Percentiles rank a stretch among this genome's conserved stretches.
Evolutionary conservation across 805 yeast genomes (phyloP).

Genomic region (Cephaloascus fragrans): DNA sequence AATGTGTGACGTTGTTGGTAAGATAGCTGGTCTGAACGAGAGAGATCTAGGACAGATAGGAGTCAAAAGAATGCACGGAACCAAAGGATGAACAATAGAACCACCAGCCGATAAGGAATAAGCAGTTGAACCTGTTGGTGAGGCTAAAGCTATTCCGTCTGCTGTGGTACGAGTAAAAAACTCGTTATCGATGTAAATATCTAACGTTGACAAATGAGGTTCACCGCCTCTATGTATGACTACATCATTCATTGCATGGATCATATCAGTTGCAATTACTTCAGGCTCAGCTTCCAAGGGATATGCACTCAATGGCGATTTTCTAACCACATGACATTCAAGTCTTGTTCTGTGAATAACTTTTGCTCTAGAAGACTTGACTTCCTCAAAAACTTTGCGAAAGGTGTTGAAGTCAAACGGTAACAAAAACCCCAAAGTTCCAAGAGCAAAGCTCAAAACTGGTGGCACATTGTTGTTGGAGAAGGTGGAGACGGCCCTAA

Average conservation of each 20-base stretch:
- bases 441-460: constrained; percentile 77
- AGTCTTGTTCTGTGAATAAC: constrained; percentile 72
- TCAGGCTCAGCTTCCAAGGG: constrained; percentile 1
- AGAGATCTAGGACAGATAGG: constrained; percentile 90
- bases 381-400: constrained; percentile 49
- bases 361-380: constrained; percentile 57
- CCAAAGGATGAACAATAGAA: constrained; percentile 82
- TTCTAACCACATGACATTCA: constrained; percentile 54
- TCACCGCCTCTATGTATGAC: constrained; percentile 81
- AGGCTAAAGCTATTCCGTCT: constrained; percentile 77
- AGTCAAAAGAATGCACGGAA: constrained; percentile 71
- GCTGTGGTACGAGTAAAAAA: constrained; percentile 85
- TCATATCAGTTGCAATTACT: constrained; percentile 14
- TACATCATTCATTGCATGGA: constrained; percentile 89
- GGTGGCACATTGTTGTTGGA: constrained; percentile 75
- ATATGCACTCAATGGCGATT: constrained; percentile 1
- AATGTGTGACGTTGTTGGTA: constrained; percentile 73
- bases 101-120: constrained; percentile 89
- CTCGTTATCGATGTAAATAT: constrained; percentile 77
- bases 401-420: constrained; percentile 75
- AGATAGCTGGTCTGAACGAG: constrained; percentile 79
- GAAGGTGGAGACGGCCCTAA: constrained; percentile 75
- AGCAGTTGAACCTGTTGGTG: constrained; percentile 96
- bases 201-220: constrained; percentile 77
- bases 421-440: constrained; percentile 80